These are phyloP conservation scores for Helicostylum pulchrum DNA, from an alignment of 192 early-diverging fungal genomes.

Conservation along the genomic window DNA sequence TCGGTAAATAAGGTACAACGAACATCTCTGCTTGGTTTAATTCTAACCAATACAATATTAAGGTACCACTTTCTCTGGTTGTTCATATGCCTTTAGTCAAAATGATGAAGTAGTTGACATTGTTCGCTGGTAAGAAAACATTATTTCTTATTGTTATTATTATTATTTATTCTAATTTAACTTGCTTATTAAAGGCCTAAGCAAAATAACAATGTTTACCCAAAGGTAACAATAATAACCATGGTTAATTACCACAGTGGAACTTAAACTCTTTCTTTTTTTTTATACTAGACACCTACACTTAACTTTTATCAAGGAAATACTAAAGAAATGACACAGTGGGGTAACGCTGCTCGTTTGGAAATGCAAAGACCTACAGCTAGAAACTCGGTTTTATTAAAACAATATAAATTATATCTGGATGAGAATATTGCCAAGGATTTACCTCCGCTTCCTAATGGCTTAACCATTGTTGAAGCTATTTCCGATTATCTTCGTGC, in stretches of 20 bases:
- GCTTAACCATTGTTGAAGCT: slow-evolving; percentile 42
- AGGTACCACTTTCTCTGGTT: slow-evolving; percentile 51
- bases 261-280: no score
- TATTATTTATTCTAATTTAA: no score
- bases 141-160: no score
- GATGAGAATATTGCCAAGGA: slow-evolving; percentile 43
- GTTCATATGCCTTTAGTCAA: slow-evolving; percentile 47
- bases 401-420: slow-evolving; percentile 49
- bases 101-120: slow-evolving; percentile 54
- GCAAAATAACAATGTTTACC: slow-evolving; percentile 46
- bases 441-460: slow-evolving; percentile 39
- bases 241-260: not conserved
- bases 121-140: slow-evolving; percentile 35
- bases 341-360: slow-evolving; percentile 42
- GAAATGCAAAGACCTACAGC: slow-evolving; percentile 39
- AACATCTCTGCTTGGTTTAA: not conserved
- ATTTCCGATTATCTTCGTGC: slow-evolving; percentile 48
- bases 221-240: slow-evolving; percentile 26
- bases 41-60: not conserved
- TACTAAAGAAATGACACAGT: slow-evolving; percentile 39
- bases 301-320: slow-evolving; percentile 48
- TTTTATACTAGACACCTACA: slow-evolving; percentile 39
- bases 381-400: slow-evolving; percentile 39
- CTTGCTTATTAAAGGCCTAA: slow-evolving; percentile 33
- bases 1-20: slow-evolving; percentile 24